Percentiles rank a stretch among this genome's conserved stretches.
phyloP scores from a whole-genome alignment of 1,139 yeast species.

The Nadsonia starkeyi-henricii region DNA sequence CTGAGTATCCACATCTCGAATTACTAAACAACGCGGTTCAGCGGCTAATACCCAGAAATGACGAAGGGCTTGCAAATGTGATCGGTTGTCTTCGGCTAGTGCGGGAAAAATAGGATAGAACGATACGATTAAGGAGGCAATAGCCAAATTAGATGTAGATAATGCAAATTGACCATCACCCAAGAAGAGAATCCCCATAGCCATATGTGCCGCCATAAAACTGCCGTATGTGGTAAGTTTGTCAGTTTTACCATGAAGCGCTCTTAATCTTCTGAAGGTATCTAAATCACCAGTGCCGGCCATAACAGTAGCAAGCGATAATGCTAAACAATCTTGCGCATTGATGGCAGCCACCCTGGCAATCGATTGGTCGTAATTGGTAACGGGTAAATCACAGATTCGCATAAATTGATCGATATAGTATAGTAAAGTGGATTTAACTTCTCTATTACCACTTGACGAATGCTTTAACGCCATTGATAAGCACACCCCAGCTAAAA shows the following conservation, averaged over 20 bases:
- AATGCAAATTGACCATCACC: slow-evolving; percentile 92
- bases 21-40: slow-evolving; percentile 64
- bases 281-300: slow-evolving; percentile 87
- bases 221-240: slow-evolving; percentile 46
- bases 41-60: slow-evolving; percentile 87
- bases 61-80: slow-evolving; percentile 72
- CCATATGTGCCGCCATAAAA: slow-evolving; percentile 67
- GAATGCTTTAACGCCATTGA: slow-evolving; percentile 69
- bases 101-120: slow-evolving; percentile 61
- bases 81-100: slow-evolving; percentile 27
- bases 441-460: slow-evolving; percentile 45
- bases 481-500: slow-evolving; percentile 62
- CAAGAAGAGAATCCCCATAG: slow-evolving; percentile 73
- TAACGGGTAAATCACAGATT: slow-evolving; percentile 32
- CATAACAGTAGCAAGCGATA: slow-evolving; percentile 63
- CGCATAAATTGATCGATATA: slow-evolving; percentile 49
- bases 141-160: slow-evolving; percentile 45
- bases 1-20: slow-evolving; percentile 51
- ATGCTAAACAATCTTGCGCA: slow-evolving; percentile 44
- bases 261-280: slow-evolving; percentile 57
- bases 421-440: slow-evolving; percentile 44
- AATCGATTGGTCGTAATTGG: slow-evolving; percentile 46
- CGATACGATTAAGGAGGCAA: slow-evolving; percentile 62
- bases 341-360: slow-evolving; percentile 44
- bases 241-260: slow-evolving; percentile 45